Percentiles rank a stretch among this genome's conserved stretches.
Evolutionary conservation across 805 yeast species (phyloP).

Genomic region (Kodamaea laetipori): DNA sequence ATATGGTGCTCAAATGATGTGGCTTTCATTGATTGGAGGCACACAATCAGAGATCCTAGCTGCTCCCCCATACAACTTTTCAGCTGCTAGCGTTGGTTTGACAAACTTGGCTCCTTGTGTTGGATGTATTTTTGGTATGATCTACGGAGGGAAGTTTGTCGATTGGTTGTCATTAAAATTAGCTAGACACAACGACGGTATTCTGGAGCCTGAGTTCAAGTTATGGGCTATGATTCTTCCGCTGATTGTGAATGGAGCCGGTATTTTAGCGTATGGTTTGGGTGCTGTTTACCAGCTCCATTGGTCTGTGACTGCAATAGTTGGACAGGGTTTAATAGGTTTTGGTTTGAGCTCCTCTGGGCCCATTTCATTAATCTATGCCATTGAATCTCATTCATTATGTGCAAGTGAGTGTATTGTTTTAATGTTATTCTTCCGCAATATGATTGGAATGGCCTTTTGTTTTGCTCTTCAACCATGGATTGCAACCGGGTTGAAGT

Average conservation of each 20-base stretch:
- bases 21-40: slow-evolving; percentile 47
- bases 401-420: slow-evolving; percentile 49
- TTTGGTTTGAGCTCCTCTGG: slow-evolving; percentile 50
- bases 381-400: slow-evolving; percentile 46
- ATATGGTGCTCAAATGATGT: slow-evolving; percentile 54
- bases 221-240: slow-evolving; percentile 46
- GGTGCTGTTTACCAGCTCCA: slow-evolving; percentile 36
- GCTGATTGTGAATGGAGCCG: slow-evolving; percentile 42
- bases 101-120: slow-evolving; percentile 46
- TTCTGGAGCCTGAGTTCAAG: slow-evolving; percentile 50
- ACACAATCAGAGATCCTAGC: slow-evolving; percentile 45
- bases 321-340: slow-evolving; percentile 48
- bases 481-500: slow-evolving; percentile 42
- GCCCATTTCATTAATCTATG: slow-evolving; percentile 46
- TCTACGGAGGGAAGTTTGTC: slow-evolving; percentile 47
- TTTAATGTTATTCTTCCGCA: slow-evolving; percentile 44
- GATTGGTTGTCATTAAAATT: slow-evolving; percentile 37
- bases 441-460: slow-evolving; percentile 48
- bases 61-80: slow-evolving; percentile 41
- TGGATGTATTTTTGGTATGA: slow-evolving; percentile 47
- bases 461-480: slow-evolving; percentile 51
- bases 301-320: slow-evolving; percentile 46
- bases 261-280: slow-evolving; percentile 49
- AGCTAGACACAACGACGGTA: slow-evolving; percentile 46
- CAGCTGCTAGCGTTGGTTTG: slow-evolving; percentile 41